Conservation (phyloP, 257 asterid species). For the Lycium barbarum region DNA sequence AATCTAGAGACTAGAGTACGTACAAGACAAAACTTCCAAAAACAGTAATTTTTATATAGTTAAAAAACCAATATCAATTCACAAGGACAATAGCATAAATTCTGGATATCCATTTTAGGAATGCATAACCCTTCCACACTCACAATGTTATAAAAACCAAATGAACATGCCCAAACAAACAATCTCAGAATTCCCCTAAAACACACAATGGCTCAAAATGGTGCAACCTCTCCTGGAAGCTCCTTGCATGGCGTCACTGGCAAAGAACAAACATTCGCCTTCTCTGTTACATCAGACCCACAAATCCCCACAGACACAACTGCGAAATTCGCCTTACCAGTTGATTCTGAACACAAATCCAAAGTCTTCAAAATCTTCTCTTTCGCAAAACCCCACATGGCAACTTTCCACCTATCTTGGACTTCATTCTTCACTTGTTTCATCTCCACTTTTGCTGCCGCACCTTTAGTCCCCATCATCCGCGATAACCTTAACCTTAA, state of each 20-base stretch:
- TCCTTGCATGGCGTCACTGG: slow-evolving; percentile 71
- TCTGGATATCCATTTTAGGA: background rate
- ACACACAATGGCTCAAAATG: slow-evolving; percentile 38
- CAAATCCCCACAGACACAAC: slow-evolving; percentile 40
- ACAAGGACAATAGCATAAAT: too few species aligned
- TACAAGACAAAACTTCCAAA: too few species aligned
- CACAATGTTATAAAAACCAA: background rate
- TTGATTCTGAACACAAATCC: slow-evolving; percentile 71
- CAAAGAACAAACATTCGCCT: slow-evolving; percentile 56
- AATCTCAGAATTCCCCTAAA: background rate
- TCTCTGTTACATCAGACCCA: slow-evolving; percentile 44
- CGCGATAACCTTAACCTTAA: slow-evolving; percentile 62
- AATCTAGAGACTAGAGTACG: too few species aligned
- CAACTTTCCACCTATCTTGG: slow-evolving; percentile 69
- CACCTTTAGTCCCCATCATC: slow-evolving; percentile 68
- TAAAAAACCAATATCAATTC: too few species aligned
- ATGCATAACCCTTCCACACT: background rate
- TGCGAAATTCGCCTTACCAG: slow-evolving; percentile 52
- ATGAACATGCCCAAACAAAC: background rate
- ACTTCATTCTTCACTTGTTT: slow-evolving; percentile 66
- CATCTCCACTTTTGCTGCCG: slow-evolving; percentile 64
- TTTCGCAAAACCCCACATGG: slow-evolving; percentile 60
- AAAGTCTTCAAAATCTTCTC: slow-evolving; percentile 52
- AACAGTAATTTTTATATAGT: too few species aligned
- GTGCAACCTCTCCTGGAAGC: slow-evolving; percentile 48